Conservation (phyloP, 345 rosid species). For the Citrus sinensis region DVS_A1.0 CM039165.1:31795001-31795500, state of each 20-base stretch:
- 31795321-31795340: neutral
- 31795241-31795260: slow-evolving; percentile 15
- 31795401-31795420: too few relatives aligned
- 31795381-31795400: too few relatives aligned
- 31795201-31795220: too few relatives aligned
- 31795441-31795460: neutral
- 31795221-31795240: too few relatives aligned
- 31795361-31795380: neutral
- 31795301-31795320: too few relatives aligned
- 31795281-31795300: neutral
- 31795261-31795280: too few relatives aligned
- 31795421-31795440: too few relatives aligned
- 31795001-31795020: neutral
- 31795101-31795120: slow-evolving; percentile 17
- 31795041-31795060: neutral
- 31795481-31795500: neutral
- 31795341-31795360: too few relatives aligned
- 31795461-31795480: neutral
- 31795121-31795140: slow-evolving; percentile 11
- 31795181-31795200: too few relatives aligned
- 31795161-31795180: slow-evolving; percentile 14
- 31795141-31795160: neutral
- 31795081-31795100: slow-evolving; percentile 2
- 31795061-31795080: neutral
- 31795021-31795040: neutral